Conservation (phyloP, 2,329 filamentous ascomycete genomes). For the Aspergillus texensis region DNA sequence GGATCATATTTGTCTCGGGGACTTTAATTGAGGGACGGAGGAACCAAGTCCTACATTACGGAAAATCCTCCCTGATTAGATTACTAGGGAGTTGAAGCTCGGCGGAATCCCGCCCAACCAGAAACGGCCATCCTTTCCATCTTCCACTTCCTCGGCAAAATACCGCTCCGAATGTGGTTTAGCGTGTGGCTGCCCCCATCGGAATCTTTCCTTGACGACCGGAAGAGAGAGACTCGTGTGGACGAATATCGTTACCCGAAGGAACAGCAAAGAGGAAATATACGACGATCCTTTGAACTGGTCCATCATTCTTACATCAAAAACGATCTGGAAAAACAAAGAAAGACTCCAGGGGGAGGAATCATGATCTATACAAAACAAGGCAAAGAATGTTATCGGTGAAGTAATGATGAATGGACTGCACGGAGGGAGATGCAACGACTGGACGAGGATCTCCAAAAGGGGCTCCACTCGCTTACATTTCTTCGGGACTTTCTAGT, state of each 20-base stretch:
- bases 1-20: too few relatives aligned
- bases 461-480: constrained; percentile 17
- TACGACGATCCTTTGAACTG: too few relatives aligned
- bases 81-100: not conserved
- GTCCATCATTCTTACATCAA: too few relatives aligned
- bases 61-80: constrained; percentile 2
- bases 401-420: not conserved
- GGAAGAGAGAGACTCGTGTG: not conserved
- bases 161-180: not conserved
- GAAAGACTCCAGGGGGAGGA: too few relatives aligned
- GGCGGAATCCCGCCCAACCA: constrained; percentile 1
- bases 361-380: too few relatives aligned
- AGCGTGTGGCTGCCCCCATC: not conserved
- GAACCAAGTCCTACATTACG: too few relatives aligned
- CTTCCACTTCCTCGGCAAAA: constrained; percentile 4
- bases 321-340: too few relatives aligned
- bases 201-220: constrained; percentile 4
- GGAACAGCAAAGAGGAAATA: too few relatives aligned
- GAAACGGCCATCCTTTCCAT: not conserved
- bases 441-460: constrained; percentile 7
- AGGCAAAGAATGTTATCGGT: not conserved
- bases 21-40: too few relatives aligned
- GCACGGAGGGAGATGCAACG: not conserved
- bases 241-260: too few relatives aligned
- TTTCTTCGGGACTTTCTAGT: constrained; percentile 27